Base-by-base conservation (phyloP, 495 filamentous ascomycete species). In the Daldinia decipiens region DNA sequence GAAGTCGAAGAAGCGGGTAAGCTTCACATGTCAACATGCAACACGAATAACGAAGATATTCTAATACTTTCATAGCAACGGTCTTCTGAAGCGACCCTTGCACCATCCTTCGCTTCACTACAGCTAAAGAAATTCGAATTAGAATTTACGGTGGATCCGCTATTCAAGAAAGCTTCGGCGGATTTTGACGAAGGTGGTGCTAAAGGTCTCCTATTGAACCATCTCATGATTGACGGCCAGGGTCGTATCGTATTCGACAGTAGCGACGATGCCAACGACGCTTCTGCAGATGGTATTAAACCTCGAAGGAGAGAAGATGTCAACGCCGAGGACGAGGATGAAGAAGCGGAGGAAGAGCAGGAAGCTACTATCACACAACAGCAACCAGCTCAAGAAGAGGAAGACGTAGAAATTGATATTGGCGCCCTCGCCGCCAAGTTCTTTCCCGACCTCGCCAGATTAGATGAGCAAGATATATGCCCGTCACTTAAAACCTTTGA, bases 121-220 rank as follows among this genome's bases (percentile, higher is more conserved):
- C 93, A 96, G 78, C 84, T 98, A 53, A 98, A 99, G 78, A 98
- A 98, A 75, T 93, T 98, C 68, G 95, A 99, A 70, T 87, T 98
- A 34, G 95, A 99, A 74, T 97, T 99, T 68, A 91, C 93, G 1
- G 95, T 99, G 26, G 95, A 99, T 73, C 95, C 95, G 3, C 82
- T 99, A 7, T 99, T 98, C 87, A 98, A 98, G 77, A 99, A 99
- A 74, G 96, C 94, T 0, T 94, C 94, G 3, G 95, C 95, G 24
- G 95, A 99, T 78, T 98, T 98, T 74, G 95, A 99, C 75, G 95
- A 99, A 82, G 95, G 95, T 26, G 95, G 95, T 56, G 96, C 96
- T 17, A 99, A 98, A 81, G 95, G 95, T 3, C 84, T 99, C 36
- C 83, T 99, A 21, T 83, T 99, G 17, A 99, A 99, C 77, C 94